Evolutionary conservation across 441 rosid genomes (phyloP).

Genomic region (Bocquillonia castaneifolia): DNA sequence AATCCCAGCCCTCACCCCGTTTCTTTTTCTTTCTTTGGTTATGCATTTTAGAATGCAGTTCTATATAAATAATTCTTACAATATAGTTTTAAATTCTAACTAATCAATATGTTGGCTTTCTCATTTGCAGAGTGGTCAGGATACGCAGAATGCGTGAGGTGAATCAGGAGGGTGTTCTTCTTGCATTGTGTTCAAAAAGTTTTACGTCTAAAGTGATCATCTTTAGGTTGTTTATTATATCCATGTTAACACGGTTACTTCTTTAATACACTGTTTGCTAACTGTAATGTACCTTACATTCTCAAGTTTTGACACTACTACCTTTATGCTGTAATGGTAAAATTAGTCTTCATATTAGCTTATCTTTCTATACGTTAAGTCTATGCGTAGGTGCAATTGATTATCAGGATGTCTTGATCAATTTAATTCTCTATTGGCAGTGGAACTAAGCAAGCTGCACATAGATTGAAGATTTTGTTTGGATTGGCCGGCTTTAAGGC

Average conservation of each 20-base stretch:
- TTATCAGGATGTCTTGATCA: constrained; percentile 9
- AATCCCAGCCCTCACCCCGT: background rate
- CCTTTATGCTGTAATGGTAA: background rate
- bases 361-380: too few relatives aligned
- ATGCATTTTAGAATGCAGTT: background rate
- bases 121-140: constrained; percentile 72
- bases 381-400: background rate
- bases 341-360: background rate
- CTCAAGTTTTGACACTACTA: background rate
- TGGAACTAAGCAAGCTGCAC: constrained; percentile 97
- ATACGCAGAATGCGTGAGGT: constrained; percentile 83
- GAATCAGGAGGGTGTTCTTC: constrained; percentile 92
- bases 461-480: constrained; percentile 87
- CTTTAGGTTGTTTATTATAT: constrained; percentile 53
- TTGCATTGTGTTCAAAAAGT: constrained; percentile 83
- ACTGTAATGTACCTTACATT: background rate
- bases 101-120: constrained; percentile 14
- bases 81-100: background rate
- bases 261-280: background rate
- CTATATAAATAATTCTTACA: background rate
- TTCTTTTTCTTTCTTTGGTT: constrained; percentile 12
- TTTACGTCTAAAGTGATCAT: constrained; percentile 75
- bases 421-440: constrained; percentile 38
- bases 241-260: constrained; percentile 9
- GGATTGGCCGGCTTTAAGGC: constrained; percentile 82